phyloP scores from a whole-genome alignment of 2,329 filamentous ascomycete species.

The Cytospora mali region DNA sequence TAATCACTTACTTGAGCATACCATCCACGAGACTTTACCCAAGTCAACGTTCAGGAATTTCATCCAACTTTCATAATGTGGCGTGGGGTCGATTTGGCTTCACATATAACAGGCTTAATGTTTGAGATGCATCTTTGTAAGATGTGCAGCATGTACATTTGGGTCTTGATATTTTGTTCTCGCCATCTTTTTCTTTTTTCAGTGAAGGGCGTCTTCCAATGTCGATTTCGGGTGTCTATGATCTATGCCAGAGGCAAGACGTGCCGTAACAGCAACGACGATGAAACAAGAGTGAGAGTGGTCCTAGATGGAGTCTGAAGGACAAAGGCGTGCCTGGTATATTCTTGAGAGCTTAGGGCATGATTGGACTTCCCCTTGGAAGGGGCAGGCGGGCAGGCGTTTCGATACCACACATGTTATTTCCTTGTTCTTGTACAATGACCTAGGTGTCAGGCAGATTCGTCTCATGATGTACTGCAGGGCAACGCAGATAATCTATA shows the following conservation, averaged over 20 bases:
- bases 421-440: constrained; percentile 1
- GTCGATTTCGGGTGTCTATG: constrained; percentile 8
- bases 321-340: background rate
- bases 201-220: constrained; percentile 1
- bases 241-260: background rate
- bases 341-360: background rate
- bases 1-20: background rate
- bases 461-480: background rate
- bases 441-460: too few species aligned
- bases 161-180: constrained; percentile 4
- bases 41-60: constrained; percentile 6
- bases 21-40: background rate
- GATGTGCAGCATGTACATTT: constrained; percentile 26
- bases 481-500: constrained; percentile 17
- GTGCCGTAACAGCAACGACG: background rate
- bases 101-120: constrained; percentile 31
- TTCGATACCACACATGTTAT: constrained; percentile 10
- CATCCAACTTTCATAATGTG: too few species aligned
- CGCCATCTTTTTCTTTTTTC: constrained; percentile 24
- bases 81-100: constrained; percentile 22
- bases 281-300: background rate
- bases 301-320: background rate
- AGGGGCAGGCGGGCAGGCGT: constrained; percentile 8
- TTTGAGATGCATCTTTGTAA: constrained; percentile 37
- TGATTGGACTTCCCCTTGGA: background rate